These are phyloP conservation scores for Cyclotella sp. DNA, from an alignment of 108 stramenopile genomes.

Conservation along the genomic window DNA sequence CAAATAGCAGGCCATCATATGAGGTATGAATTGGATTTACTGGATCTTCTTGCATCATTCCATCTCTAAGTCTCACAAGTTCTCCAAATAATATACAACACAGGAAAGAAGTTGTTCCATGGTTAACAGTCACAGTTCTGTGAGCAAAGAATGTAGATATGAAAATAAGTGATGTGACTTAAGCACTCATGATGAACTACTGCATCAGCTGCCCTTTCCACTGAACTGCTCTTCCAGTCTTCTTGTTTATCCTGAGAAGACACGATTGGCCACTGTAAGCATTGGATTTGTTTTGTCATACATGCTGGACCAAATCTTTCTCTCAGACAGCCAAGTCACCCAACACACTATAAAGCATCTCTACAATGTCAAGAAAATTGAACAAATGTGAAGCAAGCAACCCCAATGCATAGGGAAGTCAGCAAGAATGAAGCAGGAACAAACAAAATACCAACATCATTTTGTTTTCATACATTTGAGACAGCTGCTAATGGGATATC, in stretches of 20 bases:
- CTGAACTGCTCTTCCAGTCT: constrained; percentile 32
- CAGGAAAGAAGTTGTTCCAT: constrained; percentile 4
- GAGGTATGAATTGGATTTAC: constrained; percentile 26
- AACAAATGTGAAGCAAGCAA: constrained; percentile 23
- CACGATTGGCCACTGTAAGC: constrained; percentile 28
- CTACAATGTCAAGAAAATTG: background rate
- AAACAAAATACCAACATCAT: constrained; percentile 6
- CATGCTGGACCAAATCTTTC: constrained; percentile 35
- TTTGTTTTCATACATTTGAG: constrained; percentile 17
- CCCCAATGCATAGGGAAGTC: constrained; percentile 41
- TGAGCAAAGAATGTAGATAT: constrained; percentile 25
- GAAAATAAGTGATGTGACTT: constrained; percentile 9
- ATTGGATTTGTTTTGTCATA: constrained; percentile 19
- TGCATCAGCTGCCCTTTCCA: constrained; percentile 42
- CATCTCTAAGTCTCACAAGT: constrained; percentile 25
- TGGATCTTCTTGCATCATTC: constrained; percentile 40
- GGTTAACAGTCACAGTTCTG: constrained; percentile 2
- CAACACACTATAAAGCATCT: constrained; percentile 7
- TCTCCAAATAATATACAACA: constrained; percentile 32
- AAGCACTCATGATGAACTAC: constrained; percentile 26
- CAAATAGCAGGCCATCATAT: constrained; percentile 31
- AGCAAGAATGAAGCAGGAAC: constrained; percentile 32
- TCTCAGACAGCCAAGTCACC: constrained; percentile 42
- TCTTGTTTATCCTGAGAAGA: constrained; percentile 25
- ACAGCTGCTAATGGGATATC: constrained; percentile 24